A percentile compares a stretch with the other conserved stretches of the same genome.
Conservation (phyloP, 768 basidiomycete genomes). For the Boletus vinaceobasis region DNA sequence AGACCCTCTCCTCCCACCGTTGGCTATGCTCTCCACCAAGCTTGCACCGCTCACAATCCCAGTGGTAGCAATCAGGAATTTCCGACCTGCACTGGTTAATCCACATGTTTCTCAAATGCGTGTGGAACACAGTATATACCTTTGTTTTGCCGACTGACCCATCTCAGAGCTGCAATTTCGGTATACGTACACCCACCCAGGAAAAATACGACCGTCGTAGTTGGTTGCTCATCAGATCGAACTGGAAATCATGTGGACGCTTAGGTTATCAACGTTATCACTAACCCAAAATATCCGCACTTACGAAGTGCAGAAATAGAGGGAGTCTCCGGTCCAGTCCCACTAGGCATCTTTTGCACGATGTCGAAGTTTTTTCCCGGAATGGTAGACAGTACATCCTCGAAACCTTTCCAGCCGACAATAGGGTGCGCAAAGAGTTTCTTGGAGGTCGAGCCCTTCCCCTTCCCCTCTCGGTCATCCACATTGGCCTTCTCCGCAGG, state of each 20-base stretch:
- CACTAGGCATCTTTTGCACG: constrained; percentile 42
- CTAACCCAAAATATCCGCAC: constrained; percentile 17
- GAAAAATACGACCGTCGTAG: constrained; percentile 93
- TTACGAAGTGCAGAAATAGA: constrained; percentile 34
- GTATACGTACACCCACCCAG: constrained; percentile 96
- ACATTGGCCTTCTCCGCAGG: constrained; percentile 53
- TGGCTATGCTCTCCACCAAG: constrained; percentile 67
- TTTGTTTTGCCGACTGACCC: constrained; percentile 83
- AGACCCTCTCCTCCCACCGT: constrained; percentile 29
- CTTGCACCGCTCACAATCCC: constrained; percentile 80
- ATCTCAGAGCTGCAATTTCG: constrained; percentile 92
- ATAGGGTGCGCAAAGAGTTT: constrained; percentile 87
- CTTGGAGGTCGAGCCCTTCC: constrained; percentile 36
- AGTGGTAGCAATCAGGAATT: constrained; percentile 88
- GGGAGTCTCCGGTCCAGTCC: constrained; percentile 24
- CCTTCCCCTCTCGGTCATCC: constrained; percentile 38
- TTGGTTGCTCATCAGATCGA: constrained; percentile 54
- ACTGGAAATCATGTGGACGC: constrained; percentile 30
- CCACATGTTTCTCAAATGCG: background rate
- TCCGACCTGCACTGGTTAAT: constrained; percentile 56
- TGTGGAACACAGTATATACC: constrained; percentile 42
- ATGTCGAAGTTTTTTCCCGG: constrained; percentile 88
- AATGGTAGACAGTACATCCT: constrained; percentile 78
- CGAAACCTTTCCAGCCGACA: constrained; percentile 96
- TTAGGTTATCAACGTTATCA: background rate